Evolutionary conservation across 106 monocot species (phyloP), one percentile per base, ranked within the genome.

Genomic region (Cymbidium sinense): DNA sequence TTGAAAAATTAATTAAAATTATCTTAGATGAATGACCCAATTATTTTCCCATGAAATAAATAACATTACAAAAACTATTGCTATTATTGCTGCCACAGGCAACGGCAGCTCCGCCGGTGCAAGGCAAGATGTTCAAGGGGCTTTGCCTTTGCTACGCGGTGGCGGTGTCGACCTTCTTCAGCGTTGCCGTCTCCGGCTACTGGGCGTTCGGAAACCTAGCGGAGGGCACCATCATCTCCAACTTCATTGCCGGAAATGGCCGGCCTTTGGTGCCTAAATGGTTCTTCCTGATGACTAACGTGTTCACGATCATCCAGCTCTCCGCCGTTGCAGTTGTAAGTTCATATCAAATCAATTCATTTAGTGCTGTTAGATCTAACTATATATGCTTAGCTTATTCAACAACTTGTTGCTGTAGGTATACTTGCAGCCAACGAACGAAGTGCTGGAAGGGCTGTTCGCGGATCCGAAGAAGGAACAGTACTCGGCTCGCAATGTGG

Each of bases 51-150:
- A n/a, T n/a, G n/a, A n/a, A n/a, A n/a, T n/a, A n/a, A n/a, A n/a
- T n/a, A n/a, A n/a, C n/a, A n/a, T n/a, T n/a, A n/a, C n/a, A n/a
- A n/a, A n/a, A n/a, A n/a, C n/a, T n/a, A n/a, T n/a, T n/a, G n/a
- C n/a, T n/a, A n/a, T n/a, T n/a, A n/a, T n/a, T n/a, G n/a, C n/a
- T 2, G 34, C 10, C 65, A 34, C 30, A 89, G 91, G 96, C 96
- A 21, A 96, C 96, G 2, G 86, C 85, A 2, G 87, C 94, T 12
- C 78, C 90, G 58, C 94, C 96, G 0, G 89, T 96, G 20, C 89
- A 75, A 44, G 96, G 96, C 50, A 94, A 96, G 85, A 96, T 96
- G 96, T 96, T 96, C 85, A 96, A 94, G 80, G 96, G 96, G 4
- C 77, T 96, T 70, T 89, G 88, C 33, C 89, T 96, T 23, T 93